A percentile compares a stretch with the other conserved stretches of the same genome.
Evolutionary conservation across 768 basidiomycete species (phyloP).

Genomic region (Rhizopogon rudus): DNA sequence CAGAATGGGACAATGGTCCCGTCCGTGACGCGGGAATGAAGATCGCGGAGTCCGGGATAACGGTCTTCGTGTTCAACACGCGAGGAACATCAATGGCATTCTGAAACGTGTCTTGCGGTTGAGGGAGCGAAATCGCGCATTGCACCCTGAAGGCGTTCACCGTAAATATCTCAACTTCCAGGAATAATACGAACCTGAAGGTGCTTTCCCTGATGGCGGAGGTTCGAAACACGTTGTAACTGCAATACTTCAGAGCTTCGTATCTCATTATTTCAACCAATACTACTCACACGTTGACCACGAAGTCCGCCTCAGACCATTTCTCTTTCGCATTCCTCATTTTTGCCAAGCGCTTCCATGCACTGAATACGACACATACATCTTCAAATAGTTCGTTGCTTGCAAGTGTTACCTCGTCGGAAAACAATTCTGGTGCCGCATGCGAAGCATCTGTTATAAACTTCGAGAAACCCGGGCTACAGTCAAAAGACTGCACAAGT

Average conservation of each 20-base stretch:
- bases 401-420: conserved; percentile 14
- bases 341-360: conserved; percentile 38
- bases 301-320: conserved; percentile 52
- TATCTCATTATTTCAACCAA: not conserved
- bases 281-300: conserved; percentile 44
- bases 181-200: conserved; percentile 32
- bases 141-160: conserved; percentile 34
- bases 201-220: conserved; percentile 37
- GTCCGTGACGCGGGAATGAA: conserved; percentile 38
- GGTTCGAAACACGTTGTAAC: conserved; percentile 46
- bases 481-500: not conserved
- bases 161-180: not conserved
- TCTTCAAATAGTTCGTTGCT: conserved; percentile 29
- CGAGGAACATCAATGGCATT: conserved; percentile 25
- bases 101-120: conserved; percentile 29
- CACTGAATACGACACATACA: conserved; percentile 34
- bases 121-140: conserved; percentile 42
- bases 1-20: conserved; percentile 36
- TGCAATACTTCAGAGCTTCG: conserved; percentile 10
- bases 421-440: conserved; percentile 37
- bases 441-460: conserved; percentile 29
- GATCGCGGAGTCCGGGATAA: conserved; percentile 45
- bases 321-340: conserved; percentile 43
- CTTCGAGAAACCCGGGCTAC: not conserved
- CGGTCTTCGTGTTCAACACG: conserved; percentile 41